Evolutionary conservation across 768 basidiomycete species (phyloP).

Genomic region (Trametes punicea): DNA sequence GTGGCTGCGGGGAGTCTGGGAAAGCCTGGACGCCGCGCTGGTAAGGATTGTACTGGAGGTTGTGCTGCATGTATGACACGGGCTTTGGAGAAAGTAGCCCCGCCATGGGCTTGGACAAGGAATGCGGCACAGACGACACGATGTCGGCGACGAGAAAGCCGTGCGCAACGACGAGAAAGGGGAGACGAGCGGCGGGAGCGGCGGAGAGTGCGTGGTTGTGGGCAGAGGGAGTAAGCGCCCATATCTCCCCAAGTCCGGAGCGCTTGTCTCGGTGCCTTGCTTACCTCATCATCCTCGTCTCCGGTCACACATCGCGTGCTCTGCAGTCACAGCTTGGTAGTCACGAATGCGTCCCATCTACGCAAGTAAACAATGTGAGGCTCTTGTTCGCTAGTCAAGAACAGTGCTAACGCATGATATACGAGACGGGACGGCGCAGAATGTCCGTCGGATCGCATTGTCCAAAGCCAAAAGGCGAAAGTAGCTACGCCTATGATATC

Average conservation of each 20-base stretch:
- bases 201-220: background rate
- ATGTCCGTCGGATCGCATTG: background rate
- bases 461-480: too few relatives aligned
- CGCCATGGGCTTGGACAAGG: conserved; percentile 26
- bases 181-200: background rate
- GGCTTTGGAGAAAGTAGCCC: conserved; percentile 33
- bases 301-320: too few relatives aligned
- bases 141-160: conserved; percentile 3
- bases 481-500: too few relatives aligned
- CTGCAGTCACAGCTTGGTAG: too few relatives aligned
- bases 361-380: too few relatives aligned
- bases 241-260: background rate
- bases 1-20: conserved; percentile 60
- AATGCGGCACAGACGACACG: conserved; percentile 3
- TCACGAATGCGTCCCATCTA: too few relatives aligned
- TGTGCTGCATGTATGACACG: conserved; percentile 53
- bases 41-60: conserved; percentile 58
- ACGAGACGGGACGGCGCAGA: too few relatives aligned
- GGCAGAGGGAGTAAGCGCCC: background rate
- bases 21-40: conserved; percentile 51
- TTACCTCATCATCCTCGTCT: conserved; percentile 5
- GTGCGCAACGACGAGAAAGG: background rate
- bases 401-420: too few relatives aligned
- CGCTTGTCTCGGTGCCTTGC: background rate
- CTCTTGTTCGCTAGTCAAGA: too few relatives aligned